These are phyloP conservation scores for Asterophora parasitica DNA, from an alignment of 768 basidiomycete genomes.

Conservation along the genomic window DNA sequence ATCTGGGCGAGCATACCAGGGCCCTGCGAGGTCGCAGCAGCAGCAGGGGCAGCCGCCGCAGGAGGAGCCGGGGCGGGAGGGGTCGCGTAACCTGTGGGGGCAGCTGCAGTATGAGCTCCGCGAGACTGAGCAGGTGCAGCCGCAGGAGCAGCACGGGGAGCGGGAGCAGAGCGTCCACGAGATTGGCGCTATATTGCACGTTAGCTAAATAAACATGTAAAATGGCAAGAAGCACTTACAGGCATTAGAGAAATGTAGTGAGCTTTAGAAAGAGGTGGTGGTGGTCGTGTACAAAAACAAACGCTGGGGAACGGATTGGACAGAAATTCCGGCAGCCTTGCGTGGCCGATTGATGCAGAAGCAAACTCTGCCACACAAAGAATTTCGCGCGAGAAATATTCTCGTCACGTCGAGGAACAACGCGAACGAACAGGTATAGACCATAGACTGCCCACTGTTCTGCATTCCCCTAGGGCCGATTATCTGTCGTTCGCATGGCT, in stretches of 20 bases:
- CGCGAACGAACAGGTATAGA: background rate
- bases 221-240: conserved; percentile 25
- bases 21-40: conserved; percentile 37
- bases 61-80: conserved; percentile 42
- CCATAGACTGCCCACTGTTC: background rate
- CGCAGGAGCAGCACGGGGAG: conserved; percentile 39
- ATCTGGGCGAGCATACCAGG: conserved; percentile 81
- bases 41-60: conserved; percentile 33
- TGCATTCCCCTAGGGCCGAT: background rate
- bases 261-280: conserved; percentile 14
- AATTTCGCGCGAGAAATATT: conserved; percentile 11
- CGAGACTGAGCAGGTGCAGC: conserved; percentile 42
- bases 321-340: conserved; percentile 16
- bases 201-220: background rate
- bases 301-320: conserved; percentile 14
- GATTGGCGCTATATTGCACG: conserved; percentile 58
- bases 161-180: conserved; percentile 64
- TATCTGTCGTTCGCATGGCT: conserved; percentile 14
- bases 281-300: conserved; percentile 24
- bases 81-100: conserved; percentile 39
- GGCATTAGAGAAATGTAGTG: conserved; percentile 27
- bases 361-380: conserved; percentile 15
- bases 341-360: conserved; percentile 26
- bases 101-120: conserved; percentile 47
- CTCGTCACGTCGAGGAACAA: conserved; percentile 1